Conservation (phyloP, 805 yeast genomes). For the Kluyveromyces dobzhanskii region DNA sequence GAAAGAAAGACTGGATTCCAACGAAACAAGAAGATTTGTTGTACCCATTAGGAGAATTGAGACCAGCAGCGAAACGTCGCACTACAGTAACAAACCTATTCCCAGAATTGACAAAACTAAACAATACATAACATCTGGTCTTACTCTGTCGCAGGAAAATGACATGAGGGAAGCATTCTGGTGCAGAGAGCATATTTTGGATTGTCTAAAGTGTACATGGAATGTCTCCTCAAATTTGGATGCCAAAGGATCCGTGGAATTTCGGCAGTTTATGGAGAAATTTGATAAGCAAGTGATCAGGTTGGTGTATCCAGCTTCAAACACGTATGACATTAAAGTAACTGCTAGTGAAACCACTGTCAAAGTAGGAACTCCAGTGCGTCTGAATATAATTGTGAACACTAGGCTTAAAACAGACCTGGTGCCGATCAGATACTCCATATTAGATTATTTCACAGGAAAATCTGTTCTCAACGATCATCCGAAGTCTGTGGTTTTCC, state of each 20-base stretch:
- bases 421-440: not conserved
- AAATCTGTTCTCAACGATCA: not conserved
- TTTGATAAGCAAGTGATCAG: conserved; percentile 19
- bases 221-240: conserved; percentile 10
- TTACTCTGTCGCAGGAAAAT: conserved; percentile 46
- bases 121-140: conserved; percentile 51
- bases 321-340: conserved; percentile 13
- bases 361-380: conserved; percentile 11
- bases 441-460: conserved; percentile 2
- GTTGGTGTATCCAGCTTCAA: conserved; percentile 16
- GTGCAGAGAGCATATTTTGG: conserved; percentile 63
- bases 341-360: conserved; percentile 7
- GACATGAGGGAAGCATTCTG: conserved; percentile 65
- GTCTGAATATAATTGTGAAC: conserved; percentile 8
- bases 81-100: conserved; percentile 37
- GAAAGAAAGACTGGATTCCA: conserved; percentile 31
- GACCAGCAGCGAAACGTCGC: conserved; percentile 30
- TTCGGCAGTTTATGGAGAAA: conserved; percentile 21
- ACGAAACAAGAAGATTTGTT: conserved; percentile 49
- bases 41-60: conserved; percentile 59
- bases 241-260: conserved; percentile 17
- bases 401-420: not conserved
- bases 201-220: conserved; percentile 63
- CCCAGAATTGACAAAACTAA: conserved; percentile 59
- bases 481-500: conserved; percentile 1